These are phyloP conservation scores for Trichoderma virens DNA, from an alignment of 495 filamentous ascomycete species.

Conservation along the genomic window DNA sequence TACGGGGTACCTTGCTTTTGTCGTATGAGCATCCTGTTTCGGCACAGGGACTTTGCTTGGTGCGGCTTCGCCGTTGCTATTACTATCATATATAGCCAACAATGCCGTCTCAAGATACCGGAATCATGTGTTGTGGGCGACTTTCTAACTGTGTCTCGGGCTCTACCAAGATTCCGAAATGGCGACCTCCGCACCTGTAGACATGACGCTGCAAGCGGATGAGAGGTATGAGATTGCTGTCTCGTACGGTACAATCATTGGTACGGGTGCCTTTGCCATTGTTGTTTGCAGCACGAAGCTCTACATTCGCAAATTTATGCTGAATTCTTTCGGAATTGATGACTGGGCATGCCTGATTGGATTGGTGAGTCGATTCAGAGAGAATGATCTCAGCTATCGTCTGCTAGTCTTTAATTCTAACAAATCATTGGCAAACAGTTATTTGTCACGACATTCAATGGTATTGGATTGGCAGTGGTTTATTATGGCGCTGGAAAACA, in stretches of 20 bases:
- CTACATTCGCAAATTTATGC: constrained; percentile 10
- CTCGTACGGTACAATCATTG: constrained; percentile 15
- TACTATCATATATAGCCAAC: too few species aligned
- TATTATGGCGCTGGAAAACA: constrained; percentile 11
- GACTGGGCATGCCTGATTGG: constrained; percentile 14
- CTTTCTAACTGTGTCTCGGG: background rate
- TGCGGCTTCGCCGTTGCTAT: too few species aligned
- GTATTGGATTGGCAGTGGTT: constrained; percentile 10
- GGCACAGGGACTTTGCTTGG: too few species aligned
- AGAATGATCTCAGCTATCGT: too few species aligned
- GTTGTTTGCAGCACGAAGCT: constrained; percentile 11
- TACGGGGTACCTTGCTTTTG: too few species aligned
- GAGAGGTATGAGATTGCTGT: constrained; percentile 10
- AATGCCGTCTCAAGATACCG: too few species aligned
- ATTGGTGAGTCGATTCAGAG: constrained; percentile 11
- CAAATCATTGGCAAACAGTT: background rate
- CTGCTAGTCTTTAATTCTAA: background rate
- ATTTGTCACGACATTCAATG: constrained; percentile 8
- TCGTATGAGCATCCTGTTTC: too few species aligned
- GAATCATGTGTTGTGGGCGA: background rate
- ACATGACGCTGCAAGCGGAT: constrained; percentile 5
- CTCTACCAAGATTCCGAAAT: background rate
- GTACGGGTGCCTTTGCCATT: constrained; percentile 10
- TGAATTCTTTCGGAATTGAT: constrained; percentile 11
- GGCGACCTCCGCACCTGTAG: background rate